Percentiles rank a stretch among this genome's conserved stretches.
phyloP scores from a whole-genome alignment of 768 basidiomycete species.

The Lactarius psammicola region DNA sequence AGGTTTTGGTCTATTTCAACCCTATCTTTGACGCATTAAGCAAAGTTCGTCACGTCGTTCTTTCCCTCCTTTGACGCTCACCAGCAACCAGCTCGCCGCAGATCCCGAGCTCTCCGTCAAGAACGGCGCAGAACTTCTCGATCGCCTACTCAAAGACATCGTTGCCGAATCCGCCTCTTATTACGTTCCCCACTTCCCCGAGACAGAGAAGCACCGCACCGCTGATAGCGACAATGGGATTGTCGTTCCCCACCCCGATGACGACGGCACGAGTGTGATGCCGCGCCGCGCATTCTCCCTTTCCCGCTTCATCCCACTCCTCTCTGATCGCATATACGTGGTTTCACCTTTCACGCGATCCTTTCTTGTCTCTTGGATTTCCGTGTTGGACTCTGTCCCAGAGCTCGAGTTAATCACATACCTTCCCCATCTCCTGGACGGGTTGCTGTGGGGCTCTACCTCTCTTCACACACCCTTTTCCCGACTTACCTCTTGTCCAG shows the following conservation, averaged over 20 bases:
- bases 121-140: conserved; percentile 96
- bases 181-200: conserved; percentile 86
- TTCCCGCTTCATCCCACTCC: conserved; percentile 89
- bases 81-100: conserved; percentile 71
- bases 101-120: conserved; percentile 96
- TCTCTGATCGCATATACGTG: conserved; percentile 92
- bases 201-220: conserved; percentile 64
- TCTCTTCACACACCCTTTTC: conserved; percentile 13
- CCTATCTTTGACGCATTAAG: conserved; percentile 96
- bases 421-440: conserved; percentile 93
- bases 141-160: conserved; percentile 96
- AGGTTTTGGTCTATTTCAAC: conserved; percentile 95
- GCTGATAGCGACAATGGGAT: conserved; percentile 51
- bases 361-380: conserved; percentile 97
- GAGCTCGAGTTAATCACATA: conserved; percentile 94
- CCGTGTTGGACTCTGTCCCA: conserved; percentile 91
- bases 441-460: conserved; percentile 65
- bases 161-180: conserved; percentile 95
- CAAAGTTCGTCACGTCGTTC: conserved; percentile 59
- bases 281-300: conserved; percentile 84
- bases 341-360: conserved; percentile 93
- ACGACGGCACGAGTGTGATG: conserved; percentile 40
- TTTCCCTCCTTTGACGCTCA: neutral
- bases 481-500: conserved; percentile 41
- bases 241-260: conserved; percentile 63